Conservation (phyloP, 345 rosid genomes). For the Sisymbrium irio region DNA sequence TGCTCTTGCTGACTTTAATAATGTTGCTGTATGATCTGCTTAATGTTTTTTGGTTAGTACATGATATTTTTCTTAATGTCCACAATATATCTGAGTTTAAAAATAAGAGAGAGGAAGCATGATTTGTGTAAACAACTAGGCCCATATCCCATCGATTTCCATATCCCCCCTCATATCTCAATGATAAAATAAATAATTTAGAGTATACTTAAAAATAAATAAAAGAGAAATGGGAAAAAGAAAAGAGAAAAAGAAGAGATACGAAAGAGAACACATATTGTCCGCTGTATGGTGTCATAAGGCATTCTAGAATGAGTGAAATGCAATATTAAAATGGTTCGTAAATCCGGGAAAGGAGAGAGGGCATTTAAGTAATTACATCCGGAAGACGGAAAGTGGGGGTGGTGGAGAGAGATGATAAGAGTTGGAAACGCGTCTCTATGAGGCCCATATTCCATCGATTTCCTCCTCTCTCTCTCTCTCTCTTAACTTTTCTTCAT, state of each 20-base stretch:
- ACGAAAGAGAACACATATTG: constrained; percentile 4
- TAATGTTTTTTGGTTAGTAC: no score
- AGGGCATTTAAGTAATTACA: constrained; percentile 38
- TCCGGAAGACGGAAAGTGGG: constrained; percentile 11
- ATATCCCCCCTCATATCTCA: neutral
- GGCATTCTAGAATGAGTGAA: constrained; percentile 29
- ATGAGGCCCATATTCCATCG: constrained; percentile 72
- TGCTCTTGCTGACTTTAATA: no score
- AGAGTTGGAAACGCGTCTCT: constrained; percentile 81
- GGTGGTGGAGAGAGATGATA: constrained; percentile 40
- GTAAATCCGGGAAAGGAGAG: constrained; percentile 30
- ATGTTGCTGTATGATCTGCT: no score
- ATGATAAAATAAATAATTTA: neutral
- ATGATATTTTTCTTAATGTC: neutral
- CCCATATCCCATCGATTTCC: constrained; percentile 14
- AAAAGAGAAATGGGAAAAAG: neutral
- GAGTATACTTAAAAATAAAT: constrained; percentile 1
- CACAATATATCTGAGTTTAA: neutral
- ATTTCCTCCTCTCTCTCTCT: neutral
- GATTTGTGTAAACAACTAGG: constrained; percentile 16
- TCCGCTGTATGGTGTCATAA: constrained; percentile 20
- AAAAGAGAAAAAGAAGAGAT: neutral
- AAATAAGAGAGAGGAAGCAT: neutral
- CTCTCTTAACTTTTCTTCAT: neutral
- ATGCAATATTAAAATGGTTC: neutral